Percentiles rank a stretch among this genome's conserved stretches.
phyloP scores from a whole-genome alignment of 164 flowering plant genomes.

The Chimonanthus salicifolius region DNA sequence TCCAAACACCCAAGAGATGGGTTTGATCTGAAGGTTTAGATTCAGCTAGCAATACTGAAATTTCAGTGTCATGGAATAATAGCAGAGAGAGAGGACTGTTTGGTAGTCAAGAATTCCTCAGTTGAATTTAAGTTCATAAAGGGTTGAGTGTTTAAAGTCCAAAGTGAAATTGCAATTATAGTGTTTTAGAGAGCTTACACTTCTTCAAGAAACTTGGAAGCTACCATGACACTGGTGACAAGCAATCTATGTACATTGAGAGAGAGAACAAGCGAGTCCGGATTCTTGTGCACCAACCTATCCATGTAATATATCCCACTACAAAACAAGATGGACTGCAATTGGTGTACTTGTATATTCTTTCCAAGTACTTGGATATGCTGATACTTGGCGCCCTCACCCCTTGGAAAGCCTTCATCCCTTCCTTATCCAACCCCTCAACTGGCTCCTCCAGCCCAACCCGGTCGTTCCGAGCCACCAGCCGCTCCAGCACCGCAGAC shows the following conservation, averaged over 20 bases:
- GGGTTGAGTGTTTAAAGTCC: too few species aligned
- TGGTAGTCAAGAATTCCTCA: too few species aligned
- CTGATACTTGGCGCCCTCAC: constrained; percentile 78
- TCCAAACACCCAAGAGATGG: too few species aligned
- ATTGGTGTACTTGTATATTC: constrained; percentile 74
- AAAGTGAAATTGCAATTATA: not conserved
- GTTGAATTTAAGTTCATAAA: too few species aligned
- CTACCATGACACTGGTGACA: constrained; percentile 82
- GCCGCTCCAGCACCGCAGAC: constrained; percentile 53
- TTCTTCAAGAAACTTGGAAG: constrained; percentile 91
- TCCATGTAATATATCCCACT: constrained; percentile 85
- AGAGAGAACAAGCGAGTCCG: constrained; percentile 64
- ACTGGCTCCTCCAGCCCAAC: constrained; percentile 17
- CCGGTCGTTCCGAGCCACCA: constrained; percentile 72
- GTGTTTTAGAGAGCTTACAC: constrained; percentile 39
- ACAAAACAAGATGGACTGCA: constrained; percentile 95
- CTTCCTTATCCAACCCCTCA: constrained; percentile 20
- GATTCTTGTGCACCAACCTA: constrained; percentile 65
- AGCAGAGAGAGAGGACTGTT: too few species aligned
- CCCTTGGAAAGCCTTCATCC: constrained; percentile 66
- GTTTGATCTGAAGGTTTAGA: too few species aligned
- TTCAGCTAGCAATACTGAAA: too few species aligned
- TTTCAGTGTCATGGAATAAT: too few species aligned
- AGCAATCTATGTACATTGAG: constrained; percentile 84
- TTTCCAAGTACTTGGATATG: constrained; percentile 72